phyloP scores from a whole-genome alignment of 2,329 filamentous ascomycete genomes.

The Exophiala mesophila region DNA sequence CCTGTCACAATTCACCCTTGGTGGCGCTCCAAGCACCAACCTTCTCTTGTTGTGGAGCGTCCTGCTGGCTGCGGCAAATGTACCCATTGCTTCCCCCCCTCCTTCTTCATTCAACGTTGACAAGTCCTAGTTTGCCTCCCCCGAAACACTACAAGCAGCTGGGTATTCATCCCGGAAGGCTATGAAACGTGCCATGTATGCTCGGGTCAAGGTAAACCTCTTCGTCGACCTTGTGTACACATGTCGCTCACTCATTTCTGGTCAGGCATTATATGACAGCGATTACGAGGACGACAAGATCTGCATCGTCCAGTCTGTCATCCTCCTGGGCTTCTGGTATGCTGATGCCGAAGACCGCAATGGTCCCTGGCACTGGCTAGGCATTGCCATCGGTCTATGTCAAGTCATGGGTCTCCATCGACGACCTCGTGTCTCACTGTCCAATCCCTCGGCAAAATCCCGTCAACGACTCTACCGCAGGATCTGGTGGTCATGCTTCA shows the following conservation, averaged over 20 bases:
- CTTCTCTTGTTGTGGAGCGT: too few species aligned
- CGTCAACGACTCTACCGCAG: constrained; percentile 71
- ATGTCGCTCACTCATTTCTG: constrained; percentile 50
- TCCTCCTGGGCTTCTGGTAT: constrained; percentile 96
- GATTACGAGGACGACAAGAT: constrained; percentile 90
- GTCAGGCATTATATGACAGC: constrained; percentile 80
- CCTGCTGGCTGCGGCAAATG: too few species aligned
- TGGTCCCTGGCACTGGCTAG: constrained; percentile 99
- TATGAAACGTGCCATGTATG: constrained; percentile 60
- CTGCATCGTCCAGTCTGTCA: constrained; percentile 76
- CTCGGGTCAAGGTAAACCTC: constrained; percentile 72
- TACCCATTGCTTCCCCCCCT: too few species aligned
- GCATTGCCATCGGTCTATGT: constrained; percentile 86
- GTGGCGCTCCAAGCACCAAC: too few species aligned
- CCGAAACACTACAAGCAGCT: constrained; percentile 27
- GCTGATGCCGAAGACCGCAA: constrained; percentile 95
- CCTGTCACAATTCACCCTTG: too few species aligned
- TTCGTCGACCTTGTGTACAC: constrained; percentile 82
- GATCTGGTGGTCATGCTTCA: constrained; percentile 97
- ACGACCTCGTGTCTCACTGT: constrained; percentile 51
- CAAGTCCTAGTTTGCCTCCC: too few species aligned
- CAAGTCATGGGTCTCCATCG: constrained; percentile 88
- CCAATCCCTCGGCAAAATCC: constrained; percentile 16
- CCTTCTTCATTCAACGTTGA: too few species aligned
- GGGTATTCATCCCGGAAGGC: constrained; percentile 33